Base-by-base conservation (phyloP, 2,329 filamentous ascomycete genomes). In the Phaeophleospora eucalypticola region DNA sequence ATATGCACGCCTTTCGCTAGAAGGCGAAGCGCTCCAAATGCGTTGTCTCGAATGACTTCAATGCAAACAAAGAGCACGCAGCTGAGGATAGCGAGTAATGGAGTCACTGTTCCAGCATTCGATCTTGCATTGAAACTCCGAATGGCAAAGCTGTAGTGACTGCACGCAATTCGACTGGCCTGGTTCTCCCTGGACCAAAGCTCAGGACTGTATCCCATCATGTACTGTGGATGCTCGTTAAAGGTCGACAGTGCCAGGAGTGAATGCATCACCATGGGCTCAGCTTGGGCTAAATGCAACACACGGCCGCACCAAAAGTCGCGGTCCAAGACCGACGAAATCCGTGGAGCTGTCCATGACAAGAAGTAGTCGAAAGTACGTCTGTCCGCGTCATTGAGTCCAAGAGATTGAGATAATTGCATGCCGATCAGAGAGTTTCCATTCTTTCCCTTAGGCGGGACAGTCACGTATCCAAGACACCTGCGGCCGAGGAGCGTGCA, bases 41-140 rank as follows among this genome's bases (percentile, higher is more conserved):
- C 39, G 38, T 60, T 51, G 20, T 60, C 56, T 8, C 57, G 51
- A 4, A 62, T 56, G 15, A 57, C 48, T 39, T 62, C 59, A 19
- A 61, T 55, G 27, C 58, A 60, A 21, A 60, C 53, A 44, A 61
- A 64, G 15, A 64, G 40, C 4, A 57, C 39, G 32, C 58, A 64
- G 39, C 51, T 59, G 7, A 61, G 41, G 34, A 62, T 29, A n/a
- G 54, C 51, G 12, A 59, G 34, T 7, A 54, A 32, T 2, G 53
- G 46, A n/a, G 51, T 48, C 12, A 49, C 49, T 3, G 21, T 48
- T 17, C 48, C 51, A 3, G 32, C 42, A 17, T 42, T 17, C 7
- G 60, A 34, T 21, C 45, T 45, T 16, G 19, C 12, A 4, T 46
- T 36, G 16, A 62, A 43, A 7, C 24, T 27, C 3, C 39, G 38